These are phyloP conservation scores for Adenanthera pavonina DNA, from an alignment of 306 rosid species.

Conservation along the genomic window DNA sequence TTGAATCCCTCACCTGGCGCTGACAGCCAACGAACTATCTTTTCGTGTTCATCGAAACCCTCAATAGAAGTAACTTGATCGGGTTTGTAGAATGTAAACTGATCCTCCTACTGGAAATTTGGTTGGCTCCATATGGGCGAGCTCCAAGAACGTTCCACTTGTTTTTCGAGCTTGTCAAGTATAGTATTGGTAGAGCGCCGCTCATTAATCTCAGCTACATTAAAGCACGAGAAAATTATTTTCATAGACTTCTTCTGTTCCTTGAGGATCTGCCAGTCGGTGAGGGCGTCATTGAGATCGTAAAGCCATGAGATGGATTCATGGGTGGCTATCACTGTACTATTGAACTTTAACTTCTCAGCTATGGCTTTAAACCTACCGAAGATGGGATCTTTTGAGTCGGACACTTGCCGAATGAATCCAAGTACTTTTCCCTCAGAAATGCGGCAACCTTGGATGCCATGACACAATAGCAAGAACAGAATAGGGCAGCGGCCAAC, in stretches of 20 bases:
- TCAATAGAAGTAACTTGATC: background rate
- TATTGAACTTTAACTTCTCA: background rate
- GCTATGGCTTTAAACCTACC: too few relatives aligned
- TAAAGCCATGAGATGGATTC: background rate
- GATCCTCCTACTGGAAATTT: background rate
- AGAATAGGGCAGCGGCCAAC: background rate
- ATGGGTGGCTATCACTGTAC: background rate
- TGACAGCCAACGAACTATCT: background rate
- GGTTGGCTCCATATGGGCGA: background rate
- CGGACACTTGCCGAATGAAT: background rate
- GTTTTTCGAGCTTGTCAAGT: background rate
- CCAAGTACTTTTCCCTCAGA: background rate
- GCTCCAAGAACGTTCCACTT: background rate
- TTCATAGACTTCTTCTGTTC: background rate
- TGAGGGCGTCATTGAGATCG: conserved; percentile 14
- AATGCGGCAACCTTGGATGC: conserved; percentile 1
- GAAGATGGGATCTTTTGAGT: background rate
- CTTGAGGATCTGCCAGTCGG: background rate
- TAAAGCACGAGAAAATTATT: background rate
- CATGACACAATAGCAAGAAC: background rate
- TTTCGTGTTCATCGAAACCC: background rate
- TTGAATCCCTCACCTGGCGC: background rate
- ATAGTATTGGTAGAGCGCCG: background rate
- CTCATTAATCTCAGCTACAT: background rate
- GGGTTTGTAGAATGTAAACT: background rate